Evolutionary conservation across 2,329 filamentous ascomycete species (phyloP), one percentile per base, ranked within the genome.

Genomic region (Botrytis fragariae): DNA sequence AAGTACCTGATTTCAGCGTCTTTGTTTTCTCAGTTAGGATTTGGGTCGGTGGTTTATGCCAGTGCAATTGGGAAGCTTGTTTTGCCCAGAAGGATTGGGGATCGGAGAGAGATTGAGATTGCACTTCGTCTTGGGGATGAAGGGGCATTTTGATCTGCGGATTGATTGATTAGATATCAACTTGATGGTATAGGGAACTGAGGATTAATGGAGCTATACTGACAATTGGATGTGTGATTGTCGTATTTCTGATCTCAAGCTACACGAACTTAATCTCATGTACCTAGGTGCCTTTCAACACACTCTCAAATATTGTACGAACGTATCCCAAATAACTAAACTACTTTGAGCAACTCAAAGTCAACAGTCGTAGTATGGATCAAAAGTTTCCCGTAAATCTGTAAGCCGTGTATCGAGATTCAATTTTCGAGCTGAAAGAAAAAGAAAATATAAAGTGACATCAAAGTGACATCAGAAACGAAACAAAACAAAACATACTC

Each of bases 21-120:
- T 93, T 95, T 65, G 86, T 89, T 32, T 85, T 87, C 57, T 84
- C 85, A 4, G 84, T 83, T 35, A 97, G 86, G 0, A 89, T 87
- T 0, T 86, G 84, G 20, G 87, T 87, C 12, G 95, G 95, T 72
- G 88, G 87, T 79, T 89, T 91, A 83, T 97, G 92, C 95, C 95
- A 98, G 82, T 92, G 84, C 5, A 98, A 85, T 35, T 92, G 88
- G 62, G 89, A 85, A 8, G 94, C 94, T 80, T 96, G 93, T 72
- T 86, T 85, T 35, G 84, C 84, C 94, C 94, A 97, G 83, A 97
- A 97, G 9, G 83, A 80, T 75, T 92, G 88, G 0, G 93, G 93
- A 76, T 92, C 84, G n/a, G 83, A 81, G 67, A 96, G 87, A 71
- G 93, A 95, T 74, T 76, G 79, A 42, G 75, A 54, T 67, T 81